phyloP scores from a whole-genome alignment of 805 yeast species.

The Hermanozyma aechmeae region DNA sequence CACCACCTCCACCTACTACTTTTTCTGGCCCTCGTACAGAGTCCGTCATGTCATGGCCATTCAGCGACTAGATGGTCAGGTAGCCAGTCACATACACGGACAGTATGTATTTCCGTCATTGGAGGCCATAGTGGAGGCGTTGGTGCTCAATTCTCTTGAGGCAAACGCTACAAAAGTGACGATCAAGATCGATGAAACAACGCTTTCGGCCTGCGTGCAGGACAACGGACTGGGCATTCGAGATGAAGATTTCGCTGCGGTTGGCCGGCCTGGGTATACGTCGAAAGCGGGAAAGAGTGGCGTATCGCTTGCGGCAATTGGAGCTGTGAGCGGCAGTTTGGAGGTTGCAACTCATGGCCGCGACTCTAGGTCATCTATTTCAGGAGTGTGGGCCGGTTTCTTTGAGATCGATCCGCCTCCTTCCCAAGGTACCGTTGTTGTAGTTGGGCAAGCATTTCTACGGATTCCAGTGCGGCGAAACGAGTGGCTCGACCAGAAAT shows the following conservation, averaged over 20 bases:
- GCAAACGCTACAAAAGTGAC: conserved; percentile 34
- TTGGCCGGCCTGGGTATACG: conserved; percentile 37
- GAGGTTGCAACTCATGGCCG: too few relatives aligned
- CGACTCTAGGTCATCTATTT: too few relatives aligned
- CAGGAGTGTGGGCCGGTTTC: not conserved
- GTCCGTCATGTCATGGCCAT: too few relatives aligned
- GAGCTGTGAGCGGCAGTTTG: too few relatives aligned
- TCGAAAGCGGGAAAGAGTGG: too few relatives aligned
- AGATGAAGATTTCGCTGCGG: conserved; percentile 32
- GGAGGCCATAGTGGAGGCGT: conserved; percentile 36
- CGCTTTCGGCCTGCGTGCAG: conserved; percentile 28
- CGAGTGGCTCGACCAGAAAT: too few relatives aligned
- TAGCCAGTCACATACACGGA: too few relatives aligned
- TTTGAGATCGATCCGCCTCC: not conserved
- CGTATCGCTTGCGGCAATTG: too few relatives aligned
- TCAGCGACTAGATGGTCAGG: too few relatives aligned
- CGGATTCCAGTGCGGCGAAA: conserved; percentile 1
- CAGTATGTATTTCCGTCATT: too few relatives aligned
- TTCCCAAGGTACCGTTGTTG: not conserved
- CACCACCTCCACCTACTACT: too few relatives aligned
- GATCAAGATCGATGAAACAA: conserved; percentile 22
- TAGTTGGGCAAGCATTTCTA: conserved; percentile 1
- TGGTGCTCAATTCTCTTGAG: conserved; percentile 49
- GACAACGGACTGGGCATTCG: conserved; percentile 73
- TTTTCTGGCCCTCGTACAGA: too few relatives aligned